Percentiles rank a stretch among this genome's conserved stretches.
Evolutionary conservation across 108 stramenopile species (phyloP).

Genomic region (Discostella pseudostelligera): DNA sequence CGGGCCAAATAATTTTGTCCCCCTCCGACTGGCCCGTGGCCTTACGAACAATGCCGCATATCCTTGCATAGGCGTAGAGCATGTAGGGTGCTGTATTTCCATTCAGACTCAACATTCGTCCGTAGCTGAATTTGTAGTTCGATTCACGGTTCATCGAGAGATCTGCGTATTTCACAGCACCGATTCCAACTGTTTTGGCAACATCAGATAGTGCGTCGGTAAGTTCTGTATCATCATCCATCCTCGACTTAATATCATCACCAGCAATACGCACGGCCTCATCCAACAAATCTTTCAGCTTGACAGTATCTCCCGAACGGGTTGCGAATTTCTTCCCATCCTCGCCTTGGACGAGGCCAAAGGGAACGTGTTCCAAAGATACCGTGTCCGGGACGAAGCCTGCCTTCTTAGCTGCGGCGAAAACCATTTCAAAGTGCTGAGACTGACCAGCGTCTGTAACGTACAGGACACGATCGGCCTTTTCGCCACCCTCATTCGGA

Average conservation of each 20-base stretch:
- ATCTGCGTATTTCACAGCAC: slow-evolving; percentile 99
- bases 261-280: slow-evolving; percentile 90
- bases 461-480: slow-evolving; percentile 87
- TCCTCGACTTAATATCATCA: slow-evolving; percentile 71
- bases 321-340: slow-evolving; percentile 99
- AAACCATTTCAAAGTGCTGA: slow-evolving; percentile 94
- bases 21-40: slow-evolving; percentile 71
- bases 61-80: slow-evolving; percentile 95
- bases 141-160: slow-evolving; percentile 95
- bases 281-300: slow-evolving; percentile 94
- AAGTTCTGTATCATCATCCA: slow-evolving; percentile 47
- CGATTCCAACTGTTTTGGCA: slow-evolving; percentile 91
- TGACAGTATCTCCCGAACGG: slow-evolving; percentile 96
- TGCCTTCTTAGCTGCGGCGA: slow-evolving; percentile 85
- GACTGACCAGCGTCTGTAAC: slow-evolving; percentile 97
- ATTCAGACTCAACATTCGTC: slow-evolving; percentile 95
- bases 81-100: slow-evolving; percentile 99
- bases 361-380: slow-evolving; percentile 94
- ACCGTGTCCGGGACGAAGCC: slow-evolving; percentile 65
- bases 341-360: slow-evolving; percentile 98
- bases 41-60: slow-evolving; percentile 93
- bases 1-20: slow-evolving; percentile 65
- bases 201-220: slow-evolving; percentile 58
- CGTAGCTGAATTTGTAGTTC: slow-evolving; percentile 98
- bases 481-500: slow-evolving; percentile 63